Evolutionary conservation across 257 asterid genomes (phyloP).

Genomic region (Scutellaria minor): DNA sequence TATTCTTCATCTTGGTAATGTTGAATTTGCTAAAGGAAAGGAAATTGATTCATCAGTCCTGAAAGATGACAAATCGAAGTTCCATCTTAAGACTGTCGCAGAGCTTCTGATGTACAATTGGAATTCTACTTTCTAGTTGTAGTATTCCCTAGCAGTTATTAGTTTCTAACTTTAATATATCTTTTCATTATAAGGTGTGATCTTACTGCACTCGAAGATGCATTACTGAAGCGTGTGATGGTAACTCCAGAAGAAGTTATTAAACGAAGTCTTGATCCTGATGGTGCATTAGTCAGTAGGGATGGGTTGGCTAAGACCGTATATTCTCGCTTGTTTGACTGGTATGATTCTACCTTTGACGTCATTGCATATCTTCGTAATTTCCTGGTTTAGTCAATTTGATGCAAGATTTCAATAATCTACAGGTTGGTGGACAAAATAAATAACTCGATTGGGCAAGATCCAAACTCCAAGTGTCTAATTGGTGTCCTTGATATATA

Average conservation of each 20-base stretch:
- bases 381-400: constrained; percentile 32
- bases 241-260: constrained; percentile 99
- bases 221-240: constrained; percentile 92
- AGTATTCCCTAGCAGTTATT: constrained; percentile 20
- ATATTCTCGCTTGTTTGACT: constrained; percentile 94
- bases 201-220: constrained; percentile 75
- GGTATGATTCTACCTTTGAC: constrained; percentile 52
- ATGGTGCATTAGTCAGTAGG: constrained; percentile 80
- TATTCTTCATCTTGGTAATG: constrained; percentile 93
- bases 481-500: constrained; percentile 99
- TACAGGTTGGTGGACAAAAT: constrained; percentile 95
- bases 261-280: constrained; percentile 97
- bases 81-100: constrained; percentile 83
- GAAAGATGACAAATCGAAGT: constrained; percentile 87
- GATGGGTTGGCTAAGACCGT: constrained; percentile 92
- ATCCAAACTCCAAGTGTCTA: constrained; percentile 70
- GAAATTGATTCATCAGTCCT: constrained; percentile 87
- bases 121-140: constrained; percentile 23
- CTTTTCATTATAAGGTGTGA: constrained; percentile 66
- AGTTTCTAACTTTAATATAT: constrained; percentile 31
- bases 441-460: constrained; percentile 92
- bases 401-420: constrained; percentile 33
- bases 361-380: constrained; percentile 4
- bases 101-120: constrained; percentile 85
- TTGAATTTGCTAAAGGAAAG: constrained; percentile 76